A percentile compares a stretch with the other conserved stretches of the same genome.
Conservation (phyloP, 1,284 basidiomycete species). For the Waitea zeae region DNA sequence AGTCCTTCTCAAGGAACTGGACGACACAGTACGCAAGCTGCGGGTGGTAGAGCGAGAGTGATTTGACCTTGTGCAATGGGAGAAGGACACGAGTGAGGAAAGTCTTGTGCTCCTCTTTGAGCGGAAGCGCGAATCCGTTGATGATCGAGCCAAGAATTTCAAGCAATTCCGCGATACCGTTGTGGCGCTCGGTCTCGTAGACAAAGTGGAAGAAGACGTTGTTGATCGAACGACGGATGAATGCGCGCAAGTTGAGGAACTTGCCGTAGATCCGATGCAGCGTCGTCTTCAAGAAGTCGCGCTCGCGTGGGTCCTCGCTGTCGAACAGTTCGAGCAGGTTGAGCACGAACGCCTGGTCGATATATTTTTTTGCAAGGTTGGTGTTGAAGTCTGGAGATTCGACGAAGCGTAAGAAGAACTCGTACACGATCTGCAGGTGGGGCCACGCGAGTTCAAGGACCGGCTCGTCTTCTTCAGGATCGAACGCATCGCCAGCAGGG, state of each 20-base stretch:
- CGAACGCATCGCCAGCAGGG: constrained; percentile 94
- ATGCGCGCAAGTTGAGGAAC: constrained; percentile 96
- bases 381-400: constrained; percentile 98
- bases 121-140: constrained; percentile 95
- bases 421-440: constrained; percentile 98
- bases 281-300: constrained; percentile 98
- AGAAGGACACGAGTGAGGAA: constrained; percentile 95
- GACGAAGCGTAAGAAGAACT: constrained; percentile 98
- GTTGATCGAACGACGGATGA: constrained; percentile 98
- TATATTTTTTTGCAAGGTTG: constrained; percentile 93
- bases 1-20: constrained; percentile 97
- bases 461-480: constrained; percentile 99
- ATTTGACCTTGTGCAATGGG: constrained; percentile 96
- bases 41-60: constrained; percentile 91
- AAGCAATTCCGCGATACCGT: constrained; percentile 95
- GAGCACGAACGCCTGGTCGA: constrained; percentile 93
- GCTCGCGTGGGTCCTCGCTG: constrained; percentile 96
- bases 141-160: constrained; percentile 99
- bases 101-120: constrained; percentile 99
- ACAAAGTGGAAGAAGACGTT: constrained; percentile 99
- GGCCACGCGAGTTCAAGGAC: constrained; percentile 99
- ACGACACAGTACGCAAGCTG: constrained; percentile 98
- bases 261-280: constrained; percentile 99
- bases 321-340: constrained; percentile 97
- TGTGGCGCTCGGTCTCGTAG: constrained; percentile 97